Percentiles rank a stretch among this genome's conserved stretches.
phyloP scores from a whole-genome alignment of 371 early-diverging fungal species.

The Mucor lusitanicus region DNA sequence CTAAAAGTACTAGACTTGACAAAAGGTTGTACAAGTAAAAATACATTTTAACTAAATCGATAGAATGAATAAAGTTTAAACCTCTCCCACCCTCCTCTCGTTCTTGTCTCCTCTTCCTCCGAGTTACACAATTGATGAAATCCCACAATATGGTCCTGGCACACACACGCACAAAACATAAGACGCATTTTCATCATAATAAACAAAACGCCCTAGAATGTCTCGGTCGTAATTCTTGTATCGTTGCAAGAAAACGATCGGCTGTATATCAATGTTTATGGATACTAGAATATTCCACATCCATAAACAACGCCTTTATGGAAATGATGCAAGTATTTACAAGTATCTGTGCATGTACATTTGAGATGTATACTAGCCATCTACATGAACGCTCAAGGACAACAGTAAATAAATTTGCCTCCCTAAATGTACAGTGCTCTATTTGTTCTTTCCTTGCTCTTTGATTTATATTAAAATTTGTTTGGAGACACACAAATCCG shows the following conservation, averaged over 20 bases:
- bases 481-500: background rate
- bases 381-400: background rate
- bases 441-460: background rate
- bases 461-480: background rate
- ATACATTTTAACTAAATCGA: background rate
- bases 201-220: background rate
- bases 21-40: background rate
- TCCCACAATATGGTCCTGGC: background rate
- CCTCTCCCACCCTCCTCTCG: background rate
- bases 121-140: background rate
- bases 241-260: background rate
- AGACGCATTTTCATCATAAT: too few relatives aligned
- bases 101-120: background rate
- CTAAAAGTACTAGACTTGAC: conserved; percentile 2
- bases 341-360: background rate
- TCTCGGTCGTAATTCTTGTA: background rate
- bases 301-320: background rate
- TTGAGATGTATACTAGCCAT: background rate
- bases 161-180: too few relatives aligned
- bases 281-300: background rate
- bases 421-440: background rate
- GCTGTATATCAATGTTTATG: background rate
- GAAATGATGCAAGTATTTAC: background rate
- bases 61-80: background rate
- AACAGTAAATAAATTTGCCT: background rate